Conservation (phyloP, 2,329 filamentous ascomycete genomes). For the Geosmithia flava region DNA sequence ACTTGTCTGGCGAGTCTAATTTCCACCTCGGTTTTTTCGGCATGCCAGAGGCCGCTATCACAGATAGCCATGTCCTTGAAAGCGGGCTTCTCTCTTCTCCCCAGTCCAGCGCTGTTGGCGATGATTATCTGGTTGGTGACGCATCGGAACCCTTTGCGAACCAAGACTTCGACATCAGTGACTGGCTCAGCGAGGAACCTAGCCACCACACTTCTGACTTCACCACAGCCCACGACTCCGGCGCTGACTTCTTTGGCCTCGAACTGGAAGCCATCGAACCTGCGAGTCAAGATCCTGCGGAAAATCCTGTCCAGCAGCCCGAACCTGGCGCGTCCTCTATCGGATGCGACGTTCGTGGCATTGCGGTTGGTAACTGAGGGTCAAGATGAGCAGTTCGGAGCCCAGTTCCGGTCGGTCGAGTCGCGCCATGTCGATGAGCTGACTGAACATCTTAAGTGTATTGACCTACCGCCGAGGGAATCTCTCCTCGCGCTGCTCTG, state of each 20-base stretch:
- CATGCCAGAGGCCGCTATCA: slow-evolving; percentile 54
- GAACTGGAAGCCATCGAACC: slow-evolving; percentile 33
- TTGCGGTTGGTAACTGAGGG: slow-evolving; percentile 59
- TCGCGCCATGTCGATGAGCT: slow-evolving; percentile 15
- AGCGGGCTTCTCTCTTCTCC: slow-evolving; percentile 63
- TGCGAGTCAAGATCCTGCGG: slow-evolving; percentile 48
- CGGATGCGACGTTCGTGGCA: slow-evolving; percentile 62
- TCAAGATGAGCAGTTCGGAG: slow-evolving; percentile 32
- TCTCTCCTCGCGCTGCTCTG: slow-evolving; percentile 34
- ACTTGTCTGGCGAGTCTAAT: slow-evolving; percentile 38
- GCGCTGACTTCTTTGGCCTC: slow-evolving; percentile 38
- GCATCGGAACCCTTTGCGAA: slow-evolving; percentile 29
- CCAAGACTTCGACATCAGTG: slow-evolving; percentile 37
- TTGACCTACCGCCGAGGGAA: slow-evolving; percentile 31
- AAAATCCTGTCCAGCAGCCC: slow-evolving; percentile 63
- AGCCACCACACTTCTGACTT: slow-evolving; percentile 30
- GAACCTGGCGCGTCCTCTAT: slow-evolving; percentile 59
- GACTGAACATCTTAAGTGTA: slow-evolving; percentile 21
- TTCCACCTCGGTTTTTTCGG: slow-evolving; percentile 60
- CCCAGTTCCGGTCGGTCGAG: slow-evolving; percentile 11
- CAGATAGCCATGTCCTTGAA: slow-evolving; percentile 69
- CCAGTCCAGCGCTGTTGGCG: slow-evolving; percentile 52
- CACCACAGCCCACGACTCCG: slow-evolving; percentile 35
- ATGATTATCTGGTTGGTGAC: slow-evolving; percentile 56
- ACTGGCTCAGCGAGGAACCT: slow-evolving; percentile 43